Conservation (phyloP, 2,329 filamentous ascomycete genomes). For the Trichoderma cornu-damae region DNA sequence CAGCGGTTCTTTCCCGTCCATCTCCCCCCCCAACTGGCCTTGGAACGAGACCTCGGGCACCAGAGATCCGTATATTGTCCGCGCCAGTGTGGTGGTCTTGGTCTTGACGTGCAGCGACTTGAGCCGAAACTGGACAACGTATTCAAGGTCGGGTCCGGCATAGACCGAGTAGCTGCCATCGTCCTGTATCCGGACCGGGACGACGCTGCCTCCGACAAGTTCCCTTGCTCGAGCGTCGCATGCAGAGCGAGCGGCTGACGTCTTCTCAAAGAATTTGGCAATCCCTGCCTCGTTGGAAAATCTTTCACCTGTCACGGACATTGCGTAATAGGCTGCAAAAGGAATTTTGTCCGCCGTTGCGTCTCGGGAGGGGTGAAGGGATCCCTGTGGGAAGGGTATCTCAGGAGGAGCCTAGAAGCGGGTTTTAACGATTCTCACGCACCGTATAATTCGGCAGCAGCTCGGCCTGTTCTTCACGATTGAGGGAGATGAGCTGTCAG, state of each 20-base stretch:
- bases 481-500: too few species aligned
- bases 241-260: not conserved
- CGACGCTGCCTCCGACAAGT: not conserved
- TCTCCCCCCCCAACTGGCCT: not conserved
- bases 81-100: not conserved
- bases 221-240: not conserved
- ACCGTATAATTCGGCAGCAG: too few species aligned
- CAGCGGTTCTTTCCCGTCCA: not conserved
- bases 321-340: too few species aligned
- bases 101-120: not conserved
- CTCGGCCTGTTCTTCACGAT: too few species aligned
- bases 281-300: not conserved
- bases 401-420: too few species aligned
- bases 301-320: too few species aligned
- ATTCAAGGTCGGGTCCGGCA: not conserved
- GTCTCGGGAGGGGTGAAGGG: too few species aligned
- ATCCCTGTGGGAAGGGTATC: too few species aligned
- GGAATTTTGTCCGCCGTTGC: too few species aligned
- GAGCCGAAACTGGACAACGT: not conserved
- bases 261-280: not conserved
- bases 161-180: not conserved
- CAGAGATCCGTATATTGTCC: not conserved
- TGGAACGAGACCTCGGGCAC: not conserved
- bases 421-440: too few species aligned
- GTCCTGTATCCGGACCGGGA: not conserved